A percentile compares a stretch with the other conserved stretches of the same genome.
These are phyloP conservation scores for Calocybe indica DNA, from an alignment of 768 basidiomycete species.

Conservation along the genomic window DNA sequence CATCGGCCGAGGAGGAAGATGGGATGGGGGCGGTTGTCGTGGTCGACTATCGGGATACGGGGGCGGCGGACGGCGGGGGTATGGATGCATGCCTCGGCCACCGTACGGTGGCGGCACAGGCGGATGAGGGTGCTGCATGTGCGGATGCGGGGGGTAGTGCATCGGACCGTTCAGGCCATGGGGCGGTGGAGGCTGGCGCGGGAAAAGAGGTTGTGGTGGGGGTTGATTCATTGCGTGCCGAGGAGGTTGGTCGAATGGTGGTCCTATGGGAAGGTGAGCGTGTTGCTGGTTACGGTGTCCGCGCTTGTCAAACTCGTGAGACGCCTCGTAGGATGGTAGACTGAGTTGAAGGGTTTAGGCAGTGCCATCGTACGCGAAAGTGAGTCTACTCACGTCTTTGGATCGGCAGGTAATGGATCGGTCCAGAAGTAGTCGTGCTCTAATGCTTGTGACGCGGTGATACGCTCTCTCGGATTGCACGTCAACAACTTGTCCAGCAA, in stretches of 20 bases:
- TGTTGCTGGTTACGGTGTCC: constrained; percentile 33
- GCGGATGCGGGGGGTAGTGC: no score
- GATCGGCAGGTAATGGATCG: constrained; percentile 81
- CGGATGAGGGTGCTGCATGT: no score
- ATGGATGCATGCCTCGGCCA: no score
- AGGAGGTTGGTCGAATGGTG: background rate
- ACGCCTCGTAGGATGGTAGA: constrained; percentile 72
- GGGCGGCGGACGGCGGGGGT: no score
- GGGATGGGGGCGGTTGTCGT: no score
- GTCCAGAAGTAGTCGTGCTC: constrained; percentile 96
- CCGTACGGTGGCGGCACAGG: no score
- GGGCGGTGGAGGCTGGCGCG: background rate
- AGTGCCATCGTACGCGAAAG: background rate
- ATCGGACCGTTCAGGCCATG: no score
- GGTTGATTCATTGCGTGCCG: background rate
- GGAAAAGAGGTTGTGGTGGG: constrained; percentile 2
- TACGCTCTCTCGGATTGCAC: constrained; percentile 77
- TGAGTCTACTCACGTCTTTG: constrained; percentile 53
- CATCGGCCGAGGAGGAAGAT: no score
- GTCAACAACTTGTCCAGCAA: constrained; percentile 76
- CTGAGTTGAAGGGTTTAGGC: constrained; percentile 26
- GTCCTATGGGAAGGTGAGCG: constrained; percentile 3
- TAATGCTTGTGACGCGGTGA: constrained; percentile 82
- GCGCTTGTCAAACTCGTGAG: constrained; percentile 54
- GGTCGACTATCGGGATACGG: no score